Percentiles rank a stretch among this genome's conserved stretches.
These are phyloP conservation scores for Nothomitra cinnamomea DNA, from an alignment of 2,329 filamentous ascomycete species.

Conservation along the genomic window DNA sequence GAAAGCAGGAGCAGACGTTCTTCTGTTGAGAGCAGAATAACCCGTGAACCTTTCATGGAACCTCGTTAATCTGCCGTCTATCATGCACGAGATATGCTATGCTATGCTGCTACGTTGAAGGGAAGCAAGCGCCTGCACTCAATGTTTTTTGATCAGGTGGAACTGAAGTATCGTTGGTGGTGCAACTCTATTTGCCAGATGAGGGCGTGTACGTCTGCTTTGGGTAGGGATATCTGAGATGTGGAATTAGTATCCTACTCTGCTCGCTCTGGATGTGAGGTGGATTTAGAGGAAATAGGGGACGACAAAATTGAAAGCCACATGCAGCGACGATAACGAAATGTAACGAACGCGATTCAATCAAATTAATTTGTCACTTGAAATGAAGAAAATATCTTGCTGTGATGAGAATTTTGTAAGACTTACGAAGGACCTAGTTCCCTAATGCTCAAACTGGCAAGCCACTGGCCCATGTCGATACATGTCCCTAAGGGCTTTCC, in stretches of 20 bases:
- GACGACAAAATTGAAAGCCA: neutral
- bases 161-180: neutral
- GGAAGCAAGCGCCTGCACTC: slow-evolving; percentile 2
- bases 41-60: neutral
- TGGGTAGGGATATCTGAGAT: slow-evolving; percentile 55
- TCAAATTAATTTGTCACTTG: too few species aligned
- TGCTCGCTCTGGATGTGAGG: slow-evolving; percentile 6
- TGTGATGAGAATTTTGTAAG: neutral
- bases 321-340: neutral
- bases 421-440: slow-evolving; percentile 92
- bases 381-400: too few species aligned
- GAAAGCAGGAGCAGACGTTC: neutral
- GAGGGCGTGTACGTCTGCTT: slow-evolving; percentile 55
- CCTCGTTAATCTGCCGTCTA: neutral
- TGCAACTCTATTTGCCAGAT: slow-evolving; percentile 8
- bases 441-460: slow-evolving; percentile 83
- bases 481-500: slow-evolving; percentile 62
- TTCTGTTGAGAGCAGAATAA: slow-evolving; percentile 2
- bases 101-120: slow-evolving; percentile 4
- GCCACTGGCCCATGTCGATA: slow-evolving; percentile 91
- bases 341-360: too few species aligned
- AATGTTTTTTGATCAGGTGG: neutral
- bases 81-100: neutral
- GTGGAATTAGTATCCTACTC: slow-evolving; percentile 12
- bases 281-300: neutral